Conservation (phyloP, 805 yeast genomes). For the Metschnikowia matae region DNA sequence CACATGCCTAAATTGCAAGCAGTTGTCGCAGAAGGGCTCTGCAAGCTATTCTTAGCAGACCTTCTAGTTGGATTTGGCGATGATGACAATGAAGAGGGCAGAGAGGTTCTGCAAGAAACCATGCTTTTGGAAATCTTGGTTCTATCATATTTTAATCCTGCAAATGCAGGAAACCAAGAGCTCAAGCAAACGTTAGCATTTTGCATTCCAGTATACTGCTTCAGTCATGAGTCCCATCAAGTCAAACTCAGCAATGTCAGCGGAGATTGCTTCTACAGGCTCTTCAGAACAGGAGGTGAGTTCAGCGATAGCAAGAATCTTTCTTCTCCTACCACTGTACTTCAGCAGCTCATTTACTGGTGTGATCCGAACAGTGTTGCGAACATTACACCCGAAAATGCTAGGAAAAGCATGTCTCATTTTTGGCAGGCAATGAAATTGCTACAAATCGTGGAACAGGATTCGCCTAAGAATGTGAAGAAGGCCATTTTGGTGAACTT, state of each 20-base stretch:
- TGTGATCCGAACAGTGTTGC: conserved; percentile 73
- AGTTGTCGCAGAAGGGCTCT: conserved; percentile 78
- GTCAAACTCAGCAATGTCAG: conserved; percentile 57
- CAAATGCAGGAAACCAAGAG: conserved; percentile 56
- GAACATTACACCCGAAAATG: conserved; percentile 40
- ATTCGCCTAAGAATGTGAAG: conserved; percentile 47
- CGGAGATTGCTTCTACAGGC: conserved; percentile 60
- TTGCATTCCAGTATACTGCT: conserved; percentile 84
- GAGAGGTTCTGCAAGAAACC: conserved; percentile 27
- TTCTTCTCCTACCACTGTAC: conserved; percentile 46
- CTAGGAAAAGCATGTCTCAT: conserved; percentile 47
- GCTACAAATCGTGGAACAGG: conserved; percentile 47
- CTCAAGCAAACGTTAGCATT: conserved; percentile 78
- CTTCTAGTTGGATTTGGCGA: conserved; percentile 50
- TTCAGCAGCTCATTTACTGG: conserved; percentile 78
- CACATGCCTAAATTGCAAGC: conserved; percentile 68
- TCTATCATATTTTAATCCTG: conserved; percentile 71
- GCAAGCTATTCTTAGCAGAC: conserved; percentile 77
- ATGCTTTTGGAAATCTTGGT: conserved; percentile 64
- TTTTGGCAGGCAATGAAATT: conserved; percentile 53
- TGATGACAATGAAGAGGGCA: conserved; percentile 13
- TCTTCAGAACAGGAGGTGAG: conserved; percentile 40
- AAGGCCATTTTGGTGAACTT: conserved; percentile 52
- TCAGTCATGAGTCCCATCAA: conserved; percentile 71
- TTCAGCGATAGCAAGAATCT: conserved; percentile 32